These are phyloP conservation scores for Lactarius hatsudake DNA, from an alignment of 768 basidiomycete species.

Conservation along the genomic window DNA sequence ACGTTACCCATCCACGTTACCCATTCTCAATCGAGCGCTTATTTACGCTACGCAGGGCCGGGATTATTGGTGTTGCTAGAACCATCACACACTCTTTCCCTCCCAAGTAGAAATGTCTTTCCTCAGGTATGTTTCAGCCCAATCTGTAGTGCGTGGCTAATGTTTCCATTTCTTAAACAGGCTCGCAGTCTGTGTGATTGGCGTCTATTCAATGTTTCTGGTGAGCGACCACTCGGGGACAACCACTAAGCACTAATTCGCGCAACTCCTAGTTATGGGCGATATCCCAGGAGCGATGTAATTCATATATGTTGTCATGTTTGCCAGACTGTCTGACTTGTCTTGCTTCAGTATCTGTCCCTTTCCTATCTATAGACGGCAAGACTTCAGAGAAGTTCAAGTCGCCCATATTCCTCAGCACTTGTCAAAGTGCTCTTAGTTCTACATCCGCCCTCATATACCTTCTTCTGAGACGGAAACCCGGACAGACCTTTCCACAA, in stretches of 20 bases:
- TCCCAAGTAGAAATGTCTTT: constrained; percentile 16
- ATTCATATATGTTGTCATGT: constrained; percentile 28
- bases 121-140: constrained; percentile 10
- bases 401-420: constrained; percentile 81
- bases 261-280: constrained; percentile 69
- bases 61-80: constrained; percentile 4
- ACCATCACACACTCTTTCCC: neutral
- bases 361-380: constrained; percentile 70
- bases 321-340: constrained; percentile 1
- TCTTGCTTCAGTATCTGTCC: constrained; percentile 66
- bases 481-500: constrained; percentile 50
- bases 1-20: constrained; percentile 19
- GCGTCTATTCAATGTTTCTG: constrained; percentile 29
- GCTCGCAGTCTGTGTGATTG: constrained; percentile 26
- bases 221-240: constrained; percentile 11
- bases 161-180: neutral
- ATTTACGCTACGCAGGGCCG: neutral
- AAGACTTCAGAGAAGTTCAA: constrained; percentile 69
- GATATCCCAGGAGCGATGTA: constrained; percentile 91
- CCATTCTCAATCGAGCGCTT: neutral
- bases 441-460: constrained; percentile 76
- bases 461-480: constrained; percentile 59
- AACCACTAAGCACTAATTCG: neutral
- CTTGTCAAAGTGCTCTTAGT: constrained; percentile 78
- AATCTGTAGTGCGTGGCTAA: constrained; percentile 1